Evolutionary conservation across 2,329 filamentous ascomycete species (phyloP).

Genomic region (Aspergillus sp.): DNA sequence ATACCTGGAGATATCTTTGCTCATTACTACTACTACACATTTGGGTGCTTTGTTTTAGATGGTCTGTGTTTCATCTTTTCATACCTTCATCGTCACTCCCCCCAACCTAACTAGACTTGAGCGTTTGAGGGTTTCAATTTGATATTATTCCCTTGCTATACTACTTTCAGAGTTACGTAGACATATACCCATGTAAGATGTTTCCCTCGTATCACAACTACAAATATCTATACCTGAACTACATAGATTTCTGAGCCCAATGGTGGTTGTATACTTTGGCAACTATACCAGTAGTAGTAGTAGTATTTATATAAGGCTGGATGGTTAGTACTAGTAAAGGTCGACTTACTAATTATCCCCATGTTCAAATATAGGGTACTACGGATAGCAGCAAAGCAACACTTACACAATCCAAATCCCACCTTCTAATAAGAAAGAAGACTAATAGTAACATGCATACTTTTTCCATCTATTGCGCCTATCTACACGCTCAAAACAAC

Average conservation of each 20-base stretch:
- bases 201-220: not conserved
- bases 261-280: no score
- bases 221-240: no score
- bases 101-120: conserved; percentile 23
- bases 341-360: no score
- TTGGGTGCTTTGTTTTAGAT: conserved; percentile 26
- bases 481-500: not conserved
- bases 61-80: conserved; percentile 20
- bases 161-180: no score
- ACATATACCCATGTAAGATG: not conserved
- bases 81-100: conserved; percentile 19
- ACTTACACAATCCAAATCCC: no score
- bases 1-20: conserved; percentile 25
- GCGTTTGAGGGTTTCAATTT: conserved; percentile 24
- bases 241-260: no score
- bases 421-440: not conserved
- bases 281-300: no score
- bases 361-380: no score
- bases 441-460: not conserved
- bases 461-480: not conserved
- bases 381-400: no score
- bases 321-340: no score
- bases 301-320: no score
- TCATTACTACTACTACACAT: conserved; percentile 14
- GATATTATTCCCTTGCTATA: conserved; percentile 12